Conservation (phyloP, 495 filamentous ascomycete species). For the Trichocladium antarcticum region DNA sequence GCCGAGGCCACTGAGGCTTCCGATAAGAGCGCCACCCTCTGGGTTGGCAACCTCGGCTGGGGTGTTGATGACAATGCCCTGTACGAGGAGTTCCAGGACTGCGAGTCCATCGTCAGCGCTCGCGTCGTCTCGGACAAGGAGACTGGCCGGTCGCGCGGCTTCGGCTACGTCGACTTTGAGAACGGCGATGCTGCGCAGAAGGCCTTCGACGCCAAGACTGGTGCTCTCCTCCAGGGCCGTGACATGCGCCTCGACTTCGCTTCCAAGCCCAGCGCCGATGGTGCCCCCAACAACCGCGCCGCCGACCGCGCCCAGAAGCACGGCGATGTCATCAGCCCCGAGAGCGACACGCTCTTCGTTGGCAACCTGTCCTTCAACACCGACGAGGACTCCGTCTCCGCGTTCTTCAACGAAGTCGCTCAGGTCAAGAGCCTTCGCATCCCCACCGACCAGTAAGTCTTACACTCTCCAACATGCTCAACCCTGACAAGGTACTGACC, state of each 20-base stretch:
- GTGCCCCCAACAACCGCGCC: slow-evolving; percentile 44
- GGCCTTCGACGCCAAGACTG: slow-evolving; percentile 73
- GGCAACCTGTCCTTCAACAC: slow-evolving; percentile 86
- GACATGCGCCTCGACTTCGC: slow-evolving; percentile 84
- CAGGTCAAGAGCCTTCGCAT: slow-evolving; percentile 69
- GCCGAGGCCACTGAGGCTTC: slow-evolving; percentile 33
- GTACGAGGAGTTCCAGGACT: slow-evolving; percentile 71
- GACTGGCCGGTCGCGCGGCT: slow-evolving; percentile 79
- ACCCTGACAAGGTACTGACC: slow-evolving; percentile 27
- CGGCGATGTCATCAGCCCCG: slow-evolving; percentile 65
- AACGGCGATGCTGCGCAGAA: slow-evolving; percentile 56
- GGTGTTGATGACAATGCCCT: slow-evolving; percentile 89
- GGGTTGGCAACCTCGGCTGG: slow-evolving; percentile 92
- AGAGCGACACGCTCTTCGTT: slow-evolving; percentile 81
- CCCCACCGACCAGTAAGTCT: slow-evolving; percentile 66
- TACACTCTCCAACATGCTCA: not conserved
- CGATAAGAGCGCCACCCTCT: slow-evolving; percentile 56
- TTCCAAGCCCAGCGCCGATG: slow-evolving; percentile 49
- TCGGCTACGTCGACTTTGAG: slow-evolving; percentile 91
- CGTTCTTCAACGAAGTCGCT: slow-evolving; percentile 62
- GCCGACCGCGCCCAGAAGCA: slow-evolving; percentile 60
- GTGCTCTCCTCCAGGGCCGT: slow-evolving; percentile 70
- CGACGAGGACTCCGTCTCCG: slow-evolving; percentile 61
- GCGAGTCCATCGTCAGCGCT: slow-evolving; percentile 62
- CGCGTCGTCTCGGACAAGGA: slow-evolving; percentile 78